These are phyloP conservation scores for Agaricus sinodeliciosus DNA, from an alignment of 768 basidiomycete species.

Conservation along the genomic window DNA sequence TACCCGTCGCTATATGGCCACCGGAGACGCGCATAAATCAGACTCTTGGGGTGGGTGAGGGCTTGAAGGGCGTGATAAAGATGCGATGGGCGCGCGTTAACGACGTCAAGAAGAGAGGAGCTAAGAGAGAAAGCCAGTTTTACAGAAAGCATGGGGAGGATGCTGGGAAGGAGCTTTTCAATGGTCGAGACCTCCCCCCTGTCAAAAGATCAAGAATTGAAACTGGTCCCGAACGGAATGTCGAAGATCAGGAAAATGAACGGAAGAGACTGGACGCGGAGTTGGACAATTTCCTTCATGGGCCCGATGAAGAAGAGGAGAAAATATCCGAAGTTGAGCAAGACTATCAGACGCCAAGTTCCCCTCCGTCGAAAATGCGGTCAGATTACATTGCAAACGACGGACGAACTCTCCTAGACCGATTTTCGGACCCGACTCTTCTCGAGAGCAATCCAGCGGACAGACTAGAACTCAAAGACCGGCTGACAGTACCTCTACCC, in stretches of 20 bases:
- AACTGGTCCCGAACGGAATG: conserved; percentile 13
- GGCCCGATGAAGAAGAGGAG: conserved; percentile 23
- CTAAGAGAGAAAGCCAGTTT: conserved; percentile 67
- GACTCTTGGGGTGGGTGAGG: conserved; percentile 64
- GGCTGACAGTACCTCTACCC: conserved; percentile 40
- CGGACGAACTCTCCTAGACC: conserved; percentile 48
- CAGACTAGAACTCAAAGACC: conserved; percentile 11
- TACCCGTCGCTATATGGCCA: conserved; percentile 74
- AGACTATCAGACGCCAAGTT: conserved; percentile 21
- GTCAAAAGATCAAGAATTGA: conserved; percentile 26
- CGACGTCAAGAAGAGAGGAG: conserved; percentile 76
- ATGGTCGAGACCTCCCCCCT: conserved; percentile 28
- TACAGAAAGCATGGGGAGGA: conserved; percentile 65
- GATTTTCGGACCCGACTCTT: conserved; percentile 28
- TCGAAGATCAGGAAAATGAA: conserved; percentile 26
- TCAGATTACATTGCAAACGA: conserved; percentile 53
- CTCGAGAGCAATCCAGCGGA: conserved; percentile 7
- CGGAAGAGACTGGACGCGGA: conserved; percentile 55
- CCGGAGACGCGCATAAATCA: conserved; percentile 70
- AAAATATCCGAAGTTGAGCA: conserved; percentile 5
- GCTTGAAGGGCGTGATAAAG: conserved; percentile 55
- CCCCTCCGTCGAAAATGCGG: conserved; percentile 61
- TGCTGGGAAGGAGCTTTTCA: conserved; percentile 55
- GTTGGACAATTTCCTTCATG: conserved; percentile 60
- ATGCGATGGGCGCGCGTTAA: conserved; percentile 72